Evolutionary conservation across 2,329 filamentous ascomycete species (phyloP), one percentile per base, ranked within the genome.

Genomic region (Cercospora nicotianae): DNA sequence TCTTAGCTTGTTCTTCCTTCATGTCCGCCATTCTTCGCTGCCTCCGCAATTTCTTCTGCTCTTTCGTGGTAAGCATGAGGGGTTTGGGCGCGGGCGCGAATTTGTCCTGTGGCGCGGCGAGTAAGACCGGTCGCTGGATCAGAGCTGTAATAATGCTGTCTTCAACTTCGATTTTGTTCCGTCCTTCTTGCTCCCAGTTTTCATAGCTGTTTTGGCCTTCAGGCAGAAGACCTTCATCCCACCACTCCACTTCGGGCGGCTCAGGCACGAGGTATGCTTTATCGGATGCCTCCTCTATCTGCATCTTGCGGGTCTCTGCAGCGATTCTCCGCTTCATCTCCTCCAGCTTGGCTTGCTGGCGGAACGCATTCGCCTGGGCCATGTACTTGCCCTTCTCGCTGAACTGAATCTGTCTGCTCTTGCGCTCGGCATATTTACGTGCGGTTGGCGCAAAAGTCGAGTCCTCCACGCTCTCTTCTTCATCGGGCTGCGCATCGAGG

Each of bases 361-460:
- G 90, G 63, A 97, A 83, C 66, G 94, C 94, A 78, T 92, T 94
- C 7, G 92, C 95, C 80, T 98, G 94, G 71, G 93, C 90, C 68
- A 98, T 97, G 77, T 97, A 98, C 85, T 98, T 98, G 63, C 95
- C 95, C 79, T 96, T 96, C 74, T 94, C 90, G 75, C 97, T 97
- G 83, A 99, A 98, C 12, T 93, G 83, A 18, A 99, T 85, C 71
- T 92, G 89, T 68, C 92, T 89, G 10, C 92, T 87, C 70, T 91
- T 86, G 61, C 93, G 87, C 74, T 90, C 91, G 70, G 81, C 76
- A 64, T 83, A 82, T 72, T 85, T 84, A 65, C 90, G 88, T 0
- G 94, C 93, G n/a, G 72, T 97, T 18, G 71, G 71, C 16, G 67
- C 96, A 75, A 64, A 67, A 28, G 67, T 45, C 36, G 71, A 65